Evolutionary conservation across 805 yeast species (phyloP).

Genomic region (Komagataella pastoris): DNA sequence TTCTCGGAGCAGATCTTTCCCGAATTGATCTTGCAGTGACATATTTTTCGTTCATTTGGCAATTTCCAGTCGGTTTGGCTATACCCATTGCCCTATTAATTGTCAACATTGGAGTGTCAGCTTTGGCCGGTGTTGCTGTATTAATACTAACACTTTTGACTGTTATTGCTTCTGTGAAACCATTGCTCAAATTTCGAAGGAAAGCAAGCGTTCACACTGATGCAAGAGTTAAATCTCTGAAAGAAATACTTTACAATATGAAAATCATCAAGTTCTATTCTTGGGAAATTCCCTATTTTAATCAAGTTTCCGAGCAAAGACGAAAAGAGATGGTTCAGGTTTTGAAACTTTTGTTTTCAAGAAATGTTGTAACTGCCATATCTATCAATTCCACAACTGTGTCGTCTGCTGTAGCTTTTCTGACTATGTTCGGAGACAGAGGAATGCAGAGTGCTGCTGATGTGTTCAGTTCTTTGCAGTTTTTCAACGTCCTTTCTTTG

Average conservation of each 20-base stretch:
- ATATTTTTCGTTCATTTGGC: constrained; percentile 49
- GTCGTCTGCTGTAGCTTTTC: constrained; percentile 32
- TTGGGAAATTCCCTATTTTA: constrained; percentile 75
- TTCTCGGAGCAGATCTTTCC: constrained; percentile 71
- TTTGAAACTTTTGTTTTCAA: constrained; percentile 45
- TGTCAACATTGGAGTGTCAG: constrained; percentile 55
- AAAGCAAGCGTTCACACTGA: constrained; percentile 57
- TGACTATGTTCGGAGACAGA: constrained; percentile 23
- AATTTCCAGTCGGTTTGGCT: constrained; percentile 49
- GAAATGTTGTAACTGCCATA: constrained; percentile 43
- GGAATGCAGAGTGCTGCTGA: constrained; percentile 39
- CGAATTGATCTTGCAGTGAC: constrained; percentile 66
- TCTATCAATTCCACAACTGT: constrained; percentile 49
- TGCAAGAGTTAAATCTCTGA: constrained; percentile 57
- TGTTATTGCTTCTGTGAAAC: constrained; percentile 31
- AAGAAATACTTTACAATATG: constrained; percentile 68
- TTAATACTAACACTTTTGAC: constrained; percentile 32
- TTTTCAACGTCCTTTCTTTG: constrained; percentile 47
- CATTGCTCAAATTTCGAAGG: constrained; percentile 40
- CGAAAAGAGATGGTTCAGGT: constrained; percentile 46
- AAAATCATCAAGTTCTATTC: constrained; percentile 77
- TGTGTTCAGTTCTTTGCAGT: constrained; percentile 57
- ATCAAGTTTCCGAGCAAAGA: constrained; percentile 42
- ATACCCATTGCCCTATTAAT: constrained; percentile 55
- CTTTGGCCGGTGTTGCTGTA: constrained; percentile 59